Conservation (phyloP, 2,329 filamentous ascomycete species). For the Xylaria polymorpha region DNA sequence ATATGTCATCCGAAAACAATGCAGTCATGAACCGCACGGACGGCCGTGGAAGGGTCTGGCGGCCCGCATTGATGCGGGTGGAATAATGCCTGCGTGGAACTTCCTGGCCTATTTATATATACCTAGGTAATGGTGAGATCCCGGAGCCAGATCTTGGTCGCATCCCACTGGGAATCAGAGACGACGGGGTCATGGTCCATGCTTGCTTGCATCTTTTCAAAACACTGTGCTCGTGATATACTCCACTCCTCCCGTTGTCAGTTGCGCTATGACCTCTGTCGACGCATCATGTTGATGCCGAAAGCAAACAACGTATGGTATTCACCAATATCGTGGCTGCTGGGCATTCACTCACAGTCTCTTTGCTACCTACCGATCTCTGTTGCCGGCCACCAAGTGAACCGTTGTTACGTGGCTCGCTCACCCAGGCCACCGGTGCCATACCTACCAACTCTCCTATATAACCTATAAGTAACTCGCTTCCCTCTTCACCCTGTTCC, state of each 20-base stretch:
- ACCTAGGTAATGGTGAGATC: not conserved
- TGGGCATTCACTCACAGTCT: too few species aligned
- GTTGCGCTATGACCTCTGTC: not conserved
- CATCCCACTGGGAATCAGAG: not conserved
- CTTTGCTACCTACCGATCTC: too few species aligned
- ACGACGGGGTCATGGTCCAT: not conserved
- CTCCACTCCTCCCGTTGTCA: not conserved
- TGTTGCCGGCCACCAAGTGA: not conserved
- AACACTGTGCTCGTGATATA: not conserved
- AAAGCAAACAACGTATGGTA: slow-evolving; percentile 6
- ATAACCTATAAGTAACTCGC: not conserved
- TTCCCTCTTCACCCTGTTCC: not conserved
- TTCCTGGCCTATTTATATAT: not conserved
- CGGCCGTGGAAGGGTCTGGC: not conserved
- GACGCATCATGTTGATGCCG: not conserved
- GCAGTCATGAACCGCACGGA: not conserved
- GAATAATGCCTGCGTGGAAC: not conserved
- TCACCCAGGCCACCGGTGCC: not conserved
- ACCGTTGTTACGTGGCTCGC: not conserved
- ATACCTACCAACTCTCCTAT: not conserved
- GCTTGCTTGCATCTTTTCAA: not conserved
- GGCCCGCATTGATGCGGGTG: not conserved
- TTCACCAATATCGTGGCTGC: not conserved
- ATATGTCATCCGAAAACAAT: not conserved
- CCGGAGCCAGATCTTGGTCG: too few species aligned